Evolutionary conservation across 768 basidiomycete genomes (phyloP).

Genomic region (Hypholoma sublateritium): DNA sequence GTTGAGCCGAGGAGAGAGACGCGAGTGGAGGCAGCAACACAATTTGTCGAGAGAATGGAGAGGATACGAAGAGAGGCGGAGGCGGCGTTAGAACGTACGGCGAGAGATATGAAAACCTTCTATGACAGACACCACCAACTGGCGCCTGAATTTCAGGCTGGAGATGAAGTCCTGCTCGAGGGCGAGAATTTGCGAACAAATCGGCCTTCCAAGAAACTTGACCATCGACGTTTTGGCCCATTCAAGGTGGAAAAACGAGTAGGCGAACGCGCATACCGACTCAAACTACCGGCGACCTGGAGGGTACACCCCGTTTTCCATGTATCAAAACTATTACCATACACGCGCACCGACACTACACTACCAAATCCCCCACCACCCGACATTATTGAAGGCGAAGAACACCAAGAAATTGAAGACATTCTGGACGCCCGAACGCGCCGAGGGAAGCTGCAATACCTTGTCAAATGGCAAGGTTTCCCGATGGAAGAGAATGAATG

Average conservation of each 20-base stretch:
- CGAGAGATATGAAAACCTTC: slow-evolving; percentile 4
- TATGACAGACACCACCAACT: not conserved
- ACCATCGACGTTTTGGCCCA: slow-evolving; percentile 4
- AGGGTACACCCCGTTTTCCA: slow-evolving; percentile 6
- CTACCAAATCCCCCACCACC: not conserved
- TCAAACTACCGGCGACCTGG: slow-evolving; percentile 4
- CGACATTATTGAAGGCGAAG: not conserved
- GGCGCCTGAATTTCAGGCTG: not conserved
- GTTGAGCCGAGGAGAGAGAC: not conserved
- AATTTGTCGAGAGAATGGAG: slow-evolving; percentile 5
- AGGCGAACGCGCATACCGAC: slow-evolving; percentile 2
- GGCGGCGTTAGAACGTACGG: slow-evolving; percentile 4
- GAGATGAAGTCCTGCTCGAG: slow-evolving; percentile 6
- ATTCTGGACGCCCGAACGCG: not conserved
- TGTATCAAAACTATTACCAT: not conserved
- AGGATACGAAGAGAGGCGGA: not conserved
- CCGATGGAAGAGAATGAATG: slow-evolving; percentile 63
- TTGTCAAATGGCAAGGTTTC: slow-evolving; percentile 78
- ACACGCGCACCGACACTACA: not conserved
- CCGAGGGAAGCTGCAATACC: slow-evolving; percentile 32
- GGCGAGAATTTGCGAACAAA: slow-evolving; percentile 2
- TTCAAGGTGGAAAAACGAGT: slow-evolving; percentile 7
- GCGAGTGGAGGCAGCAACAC: not conserved
- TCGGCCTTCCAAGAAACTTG: not conserved
- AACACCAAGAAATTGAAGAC: not conserved